A percentile compares a stretch with the other conserved stretches of the same genome.
Conservation (phyloP, 805 yeast species). For the Pichia occidentalis region DNA sequence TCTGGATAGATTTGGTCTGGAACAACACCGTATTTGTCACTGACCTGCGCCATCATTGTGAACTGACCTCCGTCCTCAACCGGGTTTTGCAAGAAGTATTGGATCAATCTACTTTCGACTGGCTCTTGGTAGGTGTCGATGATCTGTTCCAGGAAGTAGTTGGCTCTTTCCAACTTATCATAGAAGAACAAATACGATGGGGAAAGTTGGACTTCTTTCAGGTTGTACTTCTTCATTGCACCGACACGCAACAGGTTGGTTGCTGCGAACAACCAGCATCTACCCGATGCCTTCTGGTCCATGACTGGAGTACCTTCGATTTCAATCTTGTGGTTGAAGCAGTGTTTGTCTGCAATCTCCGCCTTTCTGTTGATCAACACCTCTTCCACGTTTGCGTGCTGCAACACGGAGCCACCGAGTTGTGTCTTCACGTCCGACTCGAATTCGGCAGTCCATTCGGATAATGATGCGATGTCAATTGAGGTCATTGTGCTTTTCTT, state of each 20-base stretch:
- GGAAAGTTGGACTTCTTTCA: constrained; percentile 66
- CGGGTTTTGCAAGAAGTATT: constrained; percentile 58
- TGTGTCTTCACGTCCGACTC: constrained; percentile 24
- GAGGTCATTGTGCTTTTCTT: too few relatives aligned
- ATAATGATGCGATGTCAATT: constrained; percentile 12
- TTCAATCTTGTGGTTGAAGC: constrained; percentile 38
- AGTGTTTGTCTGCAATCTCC: constrained; percentile 28
- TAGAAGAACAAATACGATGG: constrained; percentile 77
- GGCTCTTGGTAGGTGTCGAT: constrained; percentile 61
- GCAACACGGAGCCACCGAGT: constrained; percentile 28
- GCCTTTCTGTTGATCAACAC: constrained; percentile 33
- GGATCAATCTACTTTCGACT: constrained; percentile 65
- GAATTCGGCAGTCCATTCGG: constrained; percentile 26
- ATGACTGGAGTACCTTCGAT: constrained; percentile 59
- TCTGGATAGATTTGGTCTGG: constrained; percentile 74
- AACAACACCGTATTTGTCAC: constrained; percentile 75
- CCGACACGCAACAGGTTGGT: constrained; percentile 64
- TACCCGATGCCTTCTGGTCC: constrained; percentile 69
- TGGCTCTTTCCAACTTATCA: constrained; percentile 81
- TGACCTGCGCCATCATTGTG: constrained; percentile 71
- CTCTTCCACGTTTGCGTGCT: constrained; percentile 33
- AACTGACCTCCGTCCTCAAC: constrained; percentile 84
- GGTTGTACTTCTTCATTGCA: constrained; percentile 53
- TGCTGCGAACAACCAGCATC: constrained; percentile 89
- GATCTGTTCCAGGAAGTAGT: constrained; percentile 71